These are phyloP conservation scores for Candida pseudocylindracea DNA, from an alignment of 1,139 yeast species.

Conservation along the genomic window DNA sequence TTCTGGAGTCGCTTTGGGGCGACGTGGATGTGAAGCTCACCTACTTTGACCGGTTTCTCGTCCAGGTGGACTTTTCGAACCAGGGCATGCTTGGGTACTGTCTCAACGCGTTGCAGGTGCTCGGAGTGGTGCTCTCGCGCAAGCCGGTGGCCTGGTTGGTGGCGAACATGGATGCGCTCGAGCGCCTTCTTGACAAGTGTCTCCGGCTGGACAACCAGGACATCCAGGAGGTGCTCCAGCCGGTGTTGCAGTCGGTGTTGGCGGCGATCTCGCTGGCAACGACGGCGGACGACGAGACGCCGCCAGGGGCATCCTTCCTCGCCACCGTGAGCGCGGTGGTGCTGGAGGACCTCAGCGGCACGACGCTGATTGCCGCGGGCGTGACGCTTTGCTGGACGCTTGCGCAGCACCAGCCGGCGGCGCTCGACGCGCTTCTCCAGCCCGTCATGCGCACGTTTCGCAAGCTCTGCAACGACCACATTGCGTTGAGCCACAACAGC, in stretches of 20 bases:
- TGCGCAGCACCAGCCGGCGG: slow-evolving; percentile 49
- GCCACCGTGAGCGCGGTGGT: slow-evolving; percentile 42
- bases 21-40: slow-evolving; percentile 69
- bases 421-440: slow-evolving; percentile 54
- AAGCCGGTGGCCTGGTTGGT: slow-evolving; percentile 59
- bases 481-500: slow-evolving; percentile 36
- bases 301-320: slow-evolving; percentile 39
- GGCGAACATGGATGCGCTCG: slow-evolving; percentile 43
- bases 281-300: slow-evolving; percentile 29
- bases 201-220: slow-evolving; percentile 69
- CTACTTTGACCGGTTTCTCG: slow-evolving; percentile 70
- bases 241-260: slow-evolving; percentile 45
- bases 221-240: slow-evolving; percentile 60
- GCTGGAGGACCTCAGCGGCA: slow-evolving; percentile 63
- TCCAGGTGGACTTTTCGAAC: slow-evolving; percentile 54
- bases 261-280: slow-evolving; percentile 25
- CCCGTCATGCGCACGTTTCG: slow-evolving; percentile 70
- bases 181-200: slow-evolving; percentile 59
- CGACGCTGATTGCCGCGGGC: slow-evolving; percentile 80
- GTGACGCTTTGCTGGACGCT: slow-evolving; percentile 72
- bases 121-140: slow-evolving; percentile 69
- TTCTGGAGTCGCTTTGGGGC: slow-evolving; percentile 62
- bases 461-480: slow-evolving; percentile 74
- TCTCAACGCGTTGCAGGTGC: slow-evolving; percentile 75
- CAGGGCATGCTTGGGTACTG: slow-evolving; percentile 47